Evolutionary conservation across 108 stramenopile species (phyloP).

Genomic region (Skeletonema grethae): DNA sequence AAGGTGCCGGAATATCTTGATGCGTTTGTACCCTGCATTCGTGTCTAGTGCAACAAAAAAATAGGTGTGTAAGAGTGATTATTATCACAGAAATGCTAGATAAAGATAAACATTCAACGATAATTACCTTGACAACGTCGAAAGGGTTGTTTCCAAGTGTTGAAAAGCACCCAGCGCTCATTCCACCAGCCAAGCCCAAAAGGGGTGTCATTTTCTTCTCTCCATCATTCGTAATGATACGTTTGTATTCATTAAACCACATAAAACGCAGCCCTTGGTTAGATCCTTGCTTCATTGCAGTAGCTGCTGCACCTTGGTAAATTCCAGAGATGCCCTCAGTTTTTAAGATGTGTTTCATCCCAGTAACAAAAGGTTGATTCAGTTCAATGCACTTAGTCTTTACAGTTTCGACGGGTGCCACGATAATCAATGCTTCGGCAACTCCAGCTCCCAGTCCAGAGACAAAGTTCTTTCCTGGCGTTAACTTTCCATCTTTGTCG

Average conservation of each 20-base stretch:
- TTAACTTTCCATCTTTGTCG: constrained; percentile 87
- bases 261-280: constrained; percentile 98
- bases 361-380: constrained; percentile 84
- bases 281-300: constrained; percentile 95
- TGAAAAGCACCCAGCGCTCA: constrained; percentile 96
- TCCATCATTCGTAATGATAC: constrained; percentile 76
- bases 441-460: constrained; percentile 96
- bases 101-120: background rate
- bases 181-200: constrained; percentile 92
- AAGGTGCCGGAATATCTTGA: constrained; percentile 82
- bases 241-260: constrained; percentile 98
- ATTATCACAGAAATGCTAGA: background rate
- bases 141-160: constrained; percentile 96
- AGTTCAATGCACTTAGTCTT: constrained; percentile 97
- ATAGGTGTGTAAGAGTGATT: background rate
- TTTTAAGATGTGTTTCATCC: constrained; percentile 81
- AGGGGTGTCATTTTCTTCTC: constrained; percentile 77
- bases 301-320: constrained; percentile 93
- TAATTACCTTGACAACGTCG: constrained; percentile 92
- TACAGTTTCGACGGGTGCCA: constrained; percentile 97
- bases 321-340: constrained; percentile 93
- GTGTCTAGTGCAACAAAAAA: constrained; percentile 47
- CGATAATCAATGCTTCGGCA: constrained; percentile 89
- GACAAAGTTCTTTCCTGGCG: constrained; percentile 86
- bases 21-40: constrained; percentile 96